A percentile compares a stretch with the other conserved stretches of the same genome.
Conservation (phyloP, 208 protist species). For the Leishmania braziliensis region DNA sequence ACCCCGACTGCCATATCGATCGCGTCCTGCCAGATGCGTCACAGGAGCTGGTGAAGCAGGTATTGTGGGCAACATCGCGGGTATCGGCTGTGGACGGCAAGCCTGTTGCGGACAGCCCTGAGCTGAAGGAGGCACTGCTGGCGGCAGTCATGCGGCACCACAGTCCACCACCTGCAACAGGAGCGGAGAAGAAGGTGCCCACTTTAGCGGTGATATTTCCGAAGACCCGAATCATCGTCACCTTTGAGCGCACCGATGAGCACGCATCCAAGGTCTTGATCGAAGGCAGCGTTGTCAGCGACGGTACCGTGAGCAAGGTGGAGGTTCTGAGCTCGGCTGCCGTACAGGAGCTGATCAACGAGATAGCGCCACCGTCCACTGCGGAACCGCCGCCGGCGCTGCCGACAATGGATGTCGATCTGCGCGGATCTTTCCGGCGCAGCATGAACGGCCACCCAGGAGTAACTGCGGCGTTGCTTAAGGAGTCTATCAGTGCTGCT, state of each 20-base stretch:
- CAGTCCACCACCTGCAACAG: not conserved
- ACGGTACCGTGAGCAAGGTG: slow-evolving; percentile 48
- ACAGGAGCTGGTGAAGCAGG: slow-evolving; percentile 31
- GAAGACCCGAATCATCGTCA: slow-evolving; percentile 33
- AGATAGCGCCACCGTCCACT: slow-evolving; percentile 33
- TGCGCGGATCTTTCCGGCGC: slow-evolving; percentile 33
- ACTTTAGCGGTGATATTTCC: slow-evolving; percentile 9
- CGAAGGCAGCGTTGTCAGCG: slow-evolving; percentile 56
- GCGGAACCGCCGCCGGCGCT: slow-evolving; percentile 24
- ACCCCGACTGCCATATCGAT: slow-evolving; percentile 67
- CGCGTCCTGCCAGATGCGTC: slow-evolving; percentile 34
- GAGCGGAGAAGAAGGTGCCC: slow-evolving; percentile 1
- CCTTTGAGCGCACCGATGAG: slow-evolving; percentile 48
- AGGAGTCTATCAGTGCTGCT: not conserved
- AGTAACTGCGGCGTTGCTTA: not conserved
- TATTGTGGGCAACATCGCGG: slow-evolving; percentile 25
- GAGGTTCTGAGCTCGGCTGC: slow-evolving; percentile 25
- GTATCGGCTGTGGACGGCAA: slow-evolving; percentile 56
- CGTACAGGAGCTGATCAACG: slow-evolving; percentile 41
- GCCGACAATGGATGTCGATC: slow-evolving; percentile 26
- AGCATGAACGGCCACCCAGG: slow-evolving; percentile 32
- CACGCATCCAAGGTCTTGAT: slow-evolving; percentile 41
- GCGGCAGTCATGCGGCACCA: slow-evolving; percentile 22
- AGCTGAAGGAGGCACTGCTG: slow-evolving; percentile 57
- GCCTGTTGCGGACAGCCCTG: slow-evolving; percentile 49